Evolutionary conservation across 768 basidiomycete species (phyloP).

Genomic region (Russula earlei): DNA sequence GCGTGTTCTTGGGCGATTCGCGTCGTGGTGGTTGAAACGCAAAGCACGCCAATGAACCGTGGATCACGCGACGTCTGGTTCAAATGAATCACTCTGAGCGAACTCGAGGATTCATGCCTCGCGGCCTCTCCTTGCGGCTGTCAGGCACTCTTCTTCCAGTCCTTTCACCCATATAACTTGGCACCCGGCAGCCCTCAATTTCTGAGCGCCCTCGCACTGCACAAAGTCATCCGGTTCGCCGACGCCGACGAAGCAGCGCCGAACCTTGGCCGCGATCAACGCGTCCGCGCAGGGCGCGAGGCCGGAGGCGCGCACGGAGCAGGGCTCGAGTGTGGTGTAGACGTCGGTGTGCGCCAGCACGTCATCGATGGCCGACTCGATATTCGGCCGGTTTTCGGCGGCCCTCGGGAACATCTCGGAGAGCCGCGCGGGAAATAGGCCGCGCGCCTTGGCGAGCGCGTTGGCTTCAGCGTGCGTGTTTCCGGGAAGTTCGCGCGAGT

Average conservation of each 20-base stretch:
- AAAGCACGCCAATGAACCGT: neutral
- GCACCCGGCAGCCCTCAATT: constrained; percentile 59
- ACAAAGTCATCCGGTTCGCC: constrained; percentile 94
- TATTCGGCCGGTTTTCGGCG: too few species aligned
- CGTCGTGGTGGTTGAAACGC: neutral
- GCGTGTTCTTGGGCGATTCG: too few species aligned
- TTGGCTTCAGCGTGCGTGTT: constrained; percentile 98
- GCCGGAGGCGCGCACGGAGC: constrained; percentile 82
- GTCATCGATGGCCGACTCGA: constrained; percentile 34
- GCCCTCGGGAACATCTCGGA: constrained; percentile 34
- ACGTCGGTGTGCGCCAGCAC: constrained; percentile 57
- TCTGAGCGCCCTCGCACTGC: constrained; percentile 76
- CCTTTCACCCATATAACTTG: constrained; percentile 68
- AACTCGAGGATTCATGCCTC: neutral
- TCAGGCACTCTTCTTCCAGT: constrained; percentile 72
- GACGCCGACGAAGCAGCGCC: constrained; percentile 78
- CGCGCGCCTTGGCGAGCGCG: constrained; percentile 62
- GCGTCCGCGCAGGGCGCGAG: constrained; percentile 79
- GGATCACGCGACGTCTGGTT: neutral
- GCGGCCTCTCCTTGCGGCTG: constrained; percentile 61
- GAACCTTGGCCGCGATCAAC: constrained; percentile 60
- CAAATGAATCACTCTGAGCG: too few species aligned
- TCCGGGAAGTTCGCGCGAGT: constrained; percentile 83
- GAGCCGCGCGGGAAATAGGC: constrained; percentile 38
- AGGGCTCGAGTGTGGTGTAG: constrained; percentile 96